Evolutionary conservation across 768 basidiomycete genomes (phyloP).

Genomic region (Mycena vulgaris): DNA sequence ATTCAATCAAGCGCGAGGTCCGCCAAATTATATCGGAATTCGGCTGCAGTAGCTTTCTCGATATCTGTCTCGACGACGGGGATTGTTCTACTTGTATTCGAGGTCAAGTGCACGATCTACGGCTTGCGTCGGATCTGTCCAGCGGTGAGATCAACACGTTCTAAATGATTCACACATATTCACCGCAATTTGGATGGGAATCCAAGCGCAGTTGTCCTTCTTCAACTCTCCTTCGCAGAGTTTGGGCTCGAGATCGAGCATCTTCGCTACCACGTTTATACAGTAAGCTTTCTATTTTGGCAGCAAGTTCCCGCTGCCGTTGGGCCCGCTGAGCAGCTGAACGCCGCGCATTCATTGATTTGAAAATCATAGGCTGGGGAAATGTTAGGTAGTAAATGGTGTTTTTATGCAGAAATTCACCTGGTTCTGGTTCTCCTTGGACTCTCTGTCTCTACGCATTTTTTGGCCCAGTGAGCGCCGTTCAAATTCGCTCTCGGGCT

Average conservation of each 20-base stretch:
- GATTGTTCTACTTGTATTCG: conserved; percentile 7
- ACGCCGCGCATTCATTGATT: neutral
- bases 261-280: neutral
- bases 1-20: too few relatives aligned
- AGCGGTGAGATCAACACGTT: neutral
- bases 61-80: neutral
- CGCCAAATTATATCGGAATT: too few relatives aligned
- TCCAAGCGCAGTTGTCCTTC: neutral
- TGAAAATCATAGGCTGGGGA: too few relatives aligned
- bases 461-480: too few relatives aligned
- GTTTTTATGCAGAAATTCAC: too few relatives aligned
- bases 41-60: too few relatives aligned
- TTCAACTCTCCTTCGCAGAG: neutral
- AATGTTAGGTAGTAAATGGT: too few relatives aligned
- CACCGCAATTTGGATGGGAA: neutral
- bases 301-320: neutral
- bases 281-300: neutral
- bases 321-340: neutral
- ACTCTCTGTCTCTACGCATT: too few relatives aligned
- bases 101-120: neutral
- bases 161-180: neutral
- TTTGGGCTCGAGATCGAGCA: conserved; percentile 5
- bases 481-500: too few relatives aligned
- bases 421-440: too few relatives aligned
- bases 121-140: conserved; percentile 2